Evolutionary conservation across 306 rosid species (phyloP).

Genomic region (Castanopsis chinensis): DNA sequence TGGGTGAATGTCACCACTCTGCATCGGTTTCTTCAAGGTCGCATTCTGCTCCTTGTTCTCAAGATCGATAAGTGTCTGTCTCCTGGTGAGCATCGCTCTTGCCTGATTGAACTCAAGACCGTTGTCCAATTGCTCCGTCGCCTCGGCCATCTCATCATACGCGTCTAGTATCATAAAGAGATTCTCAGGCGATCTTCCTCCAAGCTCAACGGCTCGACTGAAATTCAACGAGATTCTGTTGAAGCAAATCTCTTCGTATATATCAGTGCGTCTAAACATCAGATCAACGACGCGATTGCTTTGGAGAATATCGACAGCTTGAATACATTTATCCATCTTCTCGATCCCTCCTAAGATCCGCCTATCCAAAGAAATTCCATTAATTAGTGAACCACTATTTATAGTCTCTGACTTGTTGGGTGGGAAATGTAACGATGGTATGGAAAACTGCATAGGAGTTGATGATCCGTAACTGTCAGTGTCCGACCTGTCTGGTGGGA

Average conservation of each 20-base stretch:
- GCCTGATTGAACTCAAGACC: slow-evolving; percentile 55
- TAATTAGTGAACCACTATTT: slow-evolving; percentile 4
- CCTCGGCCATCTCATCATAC: slow-evolving; percentile 76
- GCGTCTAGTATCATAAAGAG: slow-evolving; percentile 84
- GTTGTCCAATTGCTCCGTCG: slow-evolving; percentile 45
- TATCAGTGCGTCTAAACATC: no score
- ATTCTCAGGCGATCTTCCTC: slow-evolving; percentile 78
- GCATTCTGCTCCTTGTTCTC: slow-evolving; percentile 70
- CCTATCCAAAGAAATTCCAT: slow-evolving; percentile 78
- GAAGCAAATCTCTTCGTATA: slow-evolving; percentile 30
- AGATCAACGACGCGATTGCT: no score
- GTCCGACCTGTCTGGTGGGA: no score
- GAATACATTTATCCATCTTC: no score
- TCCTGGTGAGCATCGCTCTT: slow-evolving; percentile 50
- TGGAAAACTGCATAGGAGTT: no score
- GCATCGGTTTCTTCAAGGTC: slow-evolving; percentile 63
- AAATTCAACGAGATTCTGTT: slow-evolving; percentile 76
- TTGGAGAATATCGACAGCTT: no score
- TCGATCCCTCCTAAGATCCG: slow-evolving; percentile 43
- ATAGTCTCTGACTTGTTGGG: no score
- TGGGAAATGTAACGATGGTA: no score
- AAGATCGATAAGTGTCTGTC: slow-evolving; percentile 77
- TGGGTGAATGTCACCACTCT: slow-evolving; percentile 84
- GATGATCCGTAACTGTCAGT: no score
- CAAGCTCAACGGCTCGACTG: slow-evolving; percentile 77